Evolutionary conservation across 257 asterid genomes (phyloP).

Genomic region (Prunella vulgaris): DNA sequence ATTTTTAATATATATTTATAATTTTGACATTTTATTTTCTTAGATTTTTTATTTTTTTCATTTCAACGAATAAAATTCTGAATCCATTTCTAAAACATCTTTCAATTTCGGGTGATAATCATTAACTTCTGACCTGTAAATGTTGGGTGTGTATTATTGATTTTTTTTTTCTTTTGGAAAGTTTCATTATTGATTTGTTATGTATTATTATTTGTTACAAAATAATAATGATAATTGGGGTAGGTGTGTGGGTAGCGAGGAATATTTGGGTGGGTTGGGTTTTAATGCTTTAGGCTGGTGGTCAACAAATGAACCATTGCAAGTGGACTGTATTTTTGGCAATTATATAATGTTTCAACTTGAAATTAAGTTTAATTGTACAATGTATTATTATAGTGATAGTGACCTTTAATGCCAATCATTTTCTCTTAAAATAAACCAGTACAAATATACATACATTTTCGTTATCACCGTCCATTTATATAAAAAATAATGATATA

Average conservation of each 20-base stretch:
- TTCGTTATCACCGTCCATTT: not conserved
- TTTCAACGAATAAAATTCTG: too few species aligned
- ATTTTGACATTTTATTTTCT: too few species aligned
- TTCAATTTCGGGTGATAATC: not conserved
- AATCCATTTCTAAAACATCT: too few species aligned
- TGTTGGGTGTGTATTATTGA: not conserved
- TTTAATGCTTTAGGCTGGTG: constrained; percentile 23
- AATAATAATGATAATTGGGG: constrained; percentile 1
- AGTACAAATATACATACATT: not conserved
- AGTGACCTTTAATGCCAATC: not conserved
- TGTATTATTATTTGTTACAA: constrained; percentile 10
- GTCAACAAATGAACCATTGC: constrained; percentile 25
- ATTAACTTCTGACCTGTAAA: constrained; percentile 28
- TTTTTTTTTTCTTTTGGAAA: too few species aligned
- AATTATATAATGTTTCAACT: not conserved
- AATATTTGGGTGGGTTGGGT: constrained; percentile 10
- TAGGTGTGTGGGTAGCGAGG: not conserved
- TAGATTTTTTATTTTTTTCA: too few species aligned
- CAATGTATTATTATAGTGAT: not conserved
- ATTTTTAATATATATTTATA: too few species aligned
- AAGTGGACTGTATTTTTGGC: not conserved
- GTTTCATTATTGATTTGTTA: not conserved
- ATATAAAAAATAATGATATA: too few species aligned
- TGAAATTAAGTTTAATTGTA: not conserved
- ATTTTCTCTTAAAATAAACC: not conserved